Base-by-base conservation (phyloP, 371 early-diverging fungal genomes). In the Apophysomyces trapeziformis region DNA sequence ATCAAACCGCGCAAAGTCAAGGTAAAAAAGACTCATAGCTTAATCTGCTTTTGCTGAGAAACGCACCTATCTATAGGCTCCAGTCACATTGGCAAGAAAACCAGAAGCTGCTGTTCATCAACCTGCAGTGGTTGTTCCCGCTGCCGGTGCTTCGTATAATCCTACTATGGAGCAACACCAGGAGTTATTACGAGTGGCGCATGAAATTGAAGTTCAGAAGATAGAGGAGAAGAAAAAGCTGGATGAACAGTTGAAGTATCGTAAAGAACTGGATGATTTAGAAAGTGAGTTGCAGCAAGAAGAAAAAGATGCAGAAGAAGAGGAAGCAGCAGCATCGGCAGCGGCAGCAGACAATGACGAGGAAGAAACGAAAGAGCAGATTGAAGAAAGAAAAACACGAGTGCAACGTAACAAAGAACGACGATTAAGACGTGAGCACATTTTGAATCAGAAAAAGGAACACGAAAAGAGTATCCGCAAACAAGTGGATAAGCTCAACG, bases 81-180 rank as follows among this genome's bases (percentile, higher is more conserved):
- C 91, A 37, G 69, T 56, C 46, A 85, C 84, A 7, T 69, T 80
- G 50, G 75, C 68, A 69, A 73, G 67, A 69, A 85, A 77, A 71
- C 85, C 85, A 13, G 64, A 73, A 62, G 85, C 77, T 1, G 63
- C 64, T 13, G 45, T 87, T 38, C 75, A 79, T 60, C 64, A 75
- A 8, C 86, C 93, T 1, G 92, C 95, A 4, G 90, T 98, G 14
- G 76, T 82, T 18, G 76, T 90, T 47, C 86, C 91, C 16, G 92
- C 93, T 65, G 89, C 93, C 0, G 99, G 99, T 57, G 87, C 93
- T 0, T 96, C 96, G 9, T 98, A 98, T 76, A 93, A 93, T 66
- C 97, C 98, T 11, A 79, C 86, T 7, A 79, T 86, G 67, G 85
- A 88, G 60, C 93, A 92, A 46, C 95, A 96, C 81, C 89, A 93